Evolutionary conservation across 345 rosid species (phyloP).

Genomic region (Melaleuca alternifolia): DNA sequence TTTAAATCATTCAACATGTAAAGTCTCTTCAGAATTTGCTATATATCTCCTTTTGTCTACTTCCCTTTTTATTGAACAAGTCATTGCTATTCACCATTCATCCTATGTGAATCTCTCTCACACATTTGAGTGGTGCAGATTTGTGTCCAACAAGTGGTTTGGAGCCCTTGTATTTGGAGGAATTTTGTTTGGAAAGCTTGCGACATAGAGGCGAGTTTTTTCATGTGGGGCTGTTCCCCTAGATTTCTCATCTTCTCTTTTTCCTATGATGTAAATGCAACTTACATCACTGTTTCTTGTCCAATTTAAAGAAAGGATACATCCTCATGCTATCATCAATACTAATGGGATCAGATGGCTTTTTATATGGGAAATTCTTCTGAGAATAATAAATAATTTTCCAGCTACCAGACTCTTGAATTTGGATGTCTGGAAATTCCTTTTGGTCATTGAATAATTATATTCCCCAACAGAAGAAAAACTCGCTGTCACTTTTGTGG

Average conservation of each 20-base stretch:
- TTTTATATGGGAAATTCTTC: background rate
- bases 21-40: background rate
- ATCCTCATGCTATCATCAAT: background rate
- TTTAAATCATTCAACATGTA: background rate
- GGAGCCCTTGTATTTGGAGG: conserved; percentile 74
- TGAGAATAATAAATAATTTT: background rate
- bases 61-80: background rate
- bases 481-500: background rate
- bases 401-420: background rate
- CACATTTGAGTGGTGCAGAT: conserved; percentile 24
- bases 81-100: background rate
- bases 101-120: background rate
- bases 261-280: background rate
- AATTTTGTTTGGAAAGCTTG: conserved; percentile 55
- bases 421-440: background rate
- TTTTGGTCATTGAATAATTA: background rate
- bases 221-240: background rate
- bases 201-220: conserved; percentile 8
- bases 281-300: background rate
- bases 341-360: background rate
- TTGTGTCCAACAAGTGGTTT: conserved; percentile 90
- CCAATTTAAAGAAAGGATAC: background rate
- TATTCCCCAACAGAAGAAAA: background rate
- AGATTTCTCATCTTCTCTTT: background rate
- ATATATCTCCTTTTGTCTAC: background rate